Percentiles rank a stretch among this genome's conserved stretches.
Evolutionary conservation across 176 grass and related monocot species (phyloP).

Genomic region (Pontederia paniculata): DNA sequence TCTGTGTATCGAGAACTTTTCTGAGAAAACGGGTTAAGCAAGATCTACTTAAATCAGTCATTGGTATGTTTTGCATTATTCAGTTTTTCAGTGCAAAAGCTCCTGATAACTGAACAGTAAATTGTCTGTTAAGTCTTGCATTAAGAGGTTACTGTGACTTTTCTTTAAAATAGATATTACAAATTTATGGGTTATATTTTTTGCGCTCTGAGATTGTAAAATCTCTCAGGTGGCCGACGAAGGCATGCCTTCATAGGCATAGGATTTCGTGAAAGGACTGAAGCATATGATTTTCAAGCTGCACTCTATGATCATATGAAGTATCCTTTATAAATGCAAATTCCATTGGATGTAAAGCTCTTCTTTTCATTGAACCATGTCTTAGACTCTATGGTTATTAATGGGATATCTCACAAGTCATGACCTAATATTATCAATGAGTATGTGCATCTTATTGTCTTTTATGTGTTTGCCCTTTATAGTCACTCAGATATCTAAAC

Average conservation of each 20-base stretch:
- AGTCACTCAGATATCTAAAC: constrained; percentile 71
- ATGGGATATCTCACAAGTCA: constrained; percentile 1
- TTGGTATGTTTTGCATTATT: too few species aligned
- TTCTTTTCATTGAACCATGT: not conserved
- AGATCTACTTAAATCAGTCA: too few species aligned
- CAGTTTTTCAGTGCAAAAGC: too few species aligned
- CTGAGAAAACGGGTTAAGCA: too few species aligned
- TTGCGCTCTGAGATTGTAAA: not conserved
- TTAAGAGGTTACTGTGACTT: too few species aligned
- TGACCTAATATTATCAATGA: not conserved
- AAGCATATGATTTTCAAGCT: constrained; percentile 99
- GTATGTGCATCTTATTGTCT: not conserved
- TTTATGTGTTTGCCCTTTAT: constrained; percentile 28
- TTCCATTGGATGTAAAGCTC: constrained; percentile 2
- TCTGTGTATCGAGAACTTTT: too few species aligned
- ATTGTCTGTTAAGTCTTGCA: too few species aligned
- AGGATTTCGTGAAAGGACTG: constrained; percentile 91
- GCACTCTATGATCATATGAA: constrained; percentile 98
- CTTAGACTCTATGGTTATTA: constrained; percentile 2
- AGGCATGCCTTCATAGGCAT: constrained; percentile 94
- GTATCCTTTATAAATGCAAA: constrained; percentile 41
- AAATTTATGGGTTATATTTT: too few species aligned
- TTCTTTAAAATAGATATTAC: too few species aligned
- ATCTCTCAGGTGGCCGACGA: constrained; percentile 56
- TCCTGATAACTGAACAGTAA: too few species aligned